Conservation (phyloP, 768 basidiomycete species). For the Kondoa malvinella region DNA sequence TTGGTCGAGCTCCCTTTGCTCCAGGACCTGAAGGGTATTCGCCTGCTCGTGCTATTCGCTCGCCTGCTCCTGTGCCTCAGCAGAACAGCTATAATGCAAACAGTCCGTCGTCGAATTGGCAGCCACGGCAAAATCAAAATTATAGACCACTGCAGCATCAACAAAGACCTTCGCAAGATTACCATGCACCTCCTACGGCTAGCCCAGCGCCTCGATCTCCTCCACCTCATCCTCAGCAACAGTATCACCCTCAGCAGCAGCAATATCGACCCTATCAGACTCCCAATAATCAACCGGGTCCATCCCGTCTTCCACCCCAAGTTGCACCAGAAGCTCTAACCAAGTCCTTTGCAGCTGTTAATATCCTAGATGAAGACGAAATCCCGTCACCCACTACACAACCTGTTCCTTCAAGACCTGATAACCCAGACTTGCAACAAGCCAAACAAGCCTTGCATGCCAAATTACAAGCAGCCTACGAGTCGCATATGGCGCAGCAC, state of each 20-base stretch:
- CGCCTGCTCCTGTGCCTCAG: not conserved
- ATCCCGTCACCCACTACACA: slow-evolving; percentile 1
- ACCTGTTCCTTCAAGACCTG: slow-evolving; percentile 46
- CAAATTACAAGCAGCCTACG: slow-evolving; percentile 52
- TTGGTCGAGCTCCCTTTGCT: not conserved
- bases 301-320: slow-evolving; percentile 6
- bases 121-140: not conserved
- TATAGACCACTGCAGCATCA: not conserved
- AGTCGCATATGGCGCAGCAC: slow-evolving; percentile 38
- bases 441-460: slow-evolving; percentile 61
- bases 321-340: slow-evolving; percentile 21
- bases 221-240: not conserved
- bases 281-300: slow-evolving; percentile 1
- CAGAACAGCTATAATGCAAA: not conserved
- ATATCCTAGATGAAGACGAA: slow-evolving; percentile 51
- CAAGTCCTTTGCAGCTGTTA: slow-evolving; percentile 33
- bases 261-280: slow-evolving; percentile 7
- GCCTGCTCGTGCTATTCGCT: not conserved
- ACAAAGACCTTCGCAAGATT: not conserved
- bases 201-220: not conserved
- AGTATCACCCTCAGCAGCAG: not conserved
- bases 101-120: no score
- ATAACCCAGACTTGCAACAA: slow-evolving; percentile 71
- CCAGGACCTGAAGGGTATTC: not conserved
- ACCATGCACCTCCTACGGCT: not conserved